These are phyloP conservation scores for Rickenella mellea DNA, from an alignment of 768 basidiomycete species.

Conservation along the genomic window DNA sequence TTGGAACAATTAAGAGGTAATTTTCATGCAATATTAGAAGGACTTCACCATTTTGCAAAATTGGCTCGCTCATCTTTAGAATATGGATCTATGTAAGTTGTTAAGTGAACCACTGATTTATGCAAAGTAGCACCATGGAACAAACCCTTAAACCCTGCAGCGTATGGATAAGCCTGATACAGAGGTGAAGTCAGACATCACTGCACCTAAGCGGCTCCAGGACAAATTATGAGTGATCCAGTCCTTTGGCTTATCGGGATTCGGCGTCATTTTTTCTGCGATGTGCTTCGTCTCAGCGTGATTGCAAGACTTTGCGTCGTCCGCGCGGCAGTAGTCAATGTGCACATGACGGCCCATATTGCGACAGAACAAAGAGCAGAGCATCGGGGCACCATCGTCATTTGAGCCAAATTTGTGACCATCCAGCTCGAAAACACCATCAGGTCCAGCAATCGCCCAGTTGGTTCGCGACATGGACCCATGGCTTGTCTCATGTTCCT, in stretches of 20 bases:
- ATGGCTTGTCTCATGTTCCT: constrained; percentile 53
- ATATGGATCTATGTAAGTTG: constrained; percentile 39
- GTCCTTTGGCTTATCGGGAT: constrained; percentile 41
- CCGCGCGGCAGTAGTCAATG: constrained; percentile 44
- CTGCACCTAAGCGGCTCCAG: constrained; percentile 51
- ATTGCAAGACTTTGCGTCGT: constrained; percentile 25
- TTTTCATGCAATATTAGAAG: no score
- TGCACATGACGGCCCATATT: constrained; percentile 49
- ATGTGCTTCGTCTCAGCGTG: constrained; percentile 40
- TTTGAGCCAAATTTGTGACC: constrained; percentile 44
- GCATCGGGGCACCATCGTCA: constrained; percentile 54
- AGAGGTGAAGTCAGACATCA: background rate
- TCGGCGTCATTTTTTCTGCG: constrained; percentile 29
- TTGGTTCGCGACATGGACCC: constrained; percentile 52
- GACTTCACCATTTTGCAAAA: constrained; percentile 44
- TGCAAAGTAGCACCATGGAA: background rate
- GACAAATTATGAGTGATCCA: constrained; percentile 42
- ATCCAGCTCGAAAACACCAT: constrained; percentile 42
- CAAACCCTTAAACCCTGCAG: constrained; percentile 43
- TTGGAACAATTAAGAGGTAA: no score
- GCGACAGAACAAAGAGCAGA: constrained; percentile 51
- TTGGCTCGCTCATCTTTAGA: constrained; percentile 44
- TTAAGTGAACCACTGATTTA: background rate
- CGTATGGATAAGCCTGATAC: background rate
- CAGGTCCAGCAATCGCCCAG: constrained; percentile 48